Conservation (phyloP, 306 rosid genomes). For the Pueraria montana region DNA sequence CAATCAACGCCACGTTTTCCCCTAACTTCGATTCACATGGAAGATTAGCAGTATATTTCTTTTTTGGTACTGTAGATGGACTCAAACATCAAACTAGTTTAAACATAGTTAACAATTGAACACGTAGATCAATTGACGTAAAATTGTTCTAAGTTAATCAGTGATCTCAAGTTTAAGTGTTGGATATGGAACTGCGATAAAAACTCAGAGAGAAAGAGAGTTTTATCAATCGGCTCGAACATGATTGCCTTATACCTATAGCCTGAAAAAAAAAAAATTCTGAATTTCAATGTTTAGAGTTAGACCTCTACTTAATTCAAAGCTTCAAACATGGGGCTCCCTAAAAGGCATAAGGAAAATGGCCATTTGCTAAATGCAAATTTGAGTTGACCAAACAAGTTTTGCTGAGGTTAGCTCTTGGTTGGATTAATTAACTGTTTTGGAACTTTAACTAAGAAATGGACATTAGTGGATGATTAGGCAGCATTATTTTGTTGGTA, state of each 20-base stretch:
- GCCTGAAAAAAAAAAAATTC: no score
- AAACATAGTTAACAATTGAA: background rate
- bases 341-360: background rate
- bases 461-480: constrained; percentile 47
- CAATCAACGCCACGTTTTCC: background rate
- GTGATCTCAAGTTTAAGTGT: no score
- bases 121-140: no score
- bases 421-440: constrained; percentile 31
- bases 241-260: no score
- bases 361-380: background rate
- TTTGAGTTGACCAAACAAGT: constrained; percentile 26
- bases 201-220: no score
- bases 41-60: constrained; percentile 7
- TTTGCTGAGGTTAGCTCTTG: constrained; percentile 1
- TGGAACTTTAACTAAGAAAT: constrained; percentile 45
- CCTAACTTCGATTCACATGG: background rate
- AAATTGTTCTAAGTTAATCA: no score
- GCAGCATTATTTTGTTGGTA: constrained; percentile 45
- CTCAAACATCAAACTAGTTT: background rate
- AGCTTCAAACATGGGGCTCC: background rate
- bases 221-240: no score
- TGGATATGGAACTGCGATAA: no score
- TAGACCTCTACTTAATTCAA: background rate
- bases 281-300: background rate
- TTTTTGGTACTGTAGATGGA: background rate